Evolutionary conservation across 768 basidiomycete species (phyloP), one percentile per base, ranked within the genome.

Genomic region (Trametes gibbosa): DNA sequence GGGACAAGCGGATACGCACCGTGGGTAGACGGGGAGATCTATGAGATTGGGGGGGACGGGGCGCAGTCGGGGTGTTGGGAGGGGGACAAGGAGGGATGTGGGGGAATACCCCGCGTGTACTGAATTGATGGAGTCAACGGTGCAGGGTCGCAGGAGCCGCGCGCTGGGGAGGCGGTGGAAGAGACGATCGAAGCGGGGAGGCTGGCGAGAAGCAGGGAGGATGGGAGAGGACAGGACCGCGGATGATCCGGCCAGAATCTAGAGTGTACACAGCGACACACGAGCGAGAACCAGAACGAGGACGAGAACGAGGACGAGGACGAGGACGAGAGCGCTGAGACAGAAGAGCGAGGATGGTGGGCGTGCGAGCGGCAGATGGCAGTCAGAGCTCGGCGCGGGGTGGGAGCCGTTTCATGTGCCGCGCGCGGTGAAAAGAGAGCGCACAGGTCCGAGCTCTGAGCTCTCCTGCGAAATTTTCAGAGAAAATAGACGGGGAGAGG

Each of bases 81-180:
- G 51, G 46, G 19, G 29, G 51, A 50, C 48, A 35, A 49, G 62
- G 51, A 49, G 56, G 54, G 32, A 43, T 43, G 56, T 50, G 53
- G 59, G 59, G 54, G 60, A 48, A 52, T 53, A 56, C 60, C 60
- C 55, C 54, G 60, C 55, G 59, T 52, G 55, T 54, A 45, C 35
- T 41, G 54, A 47, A 52, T 53, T 51, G 57, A 52, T 51, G 57
- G 57, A 37, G 27, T 53, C 52, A 54, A 42, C 34, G 46, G 37
- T 12, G 58, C 55, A 56, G 55, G 55, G 55, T 56, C 55, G 55
- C 55, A 35, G 45, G 43, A 25, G 34, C 41, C 49, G 50, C 51
- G 50, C 45, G 52, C 58, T 53, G 58, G 46, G 39, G 41, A 48
- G 56, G 60, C 35, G 50, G 45, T 50, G 54, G 59, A 43, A 46